Conservation (phyloP, 441 rosid species). For the Brassica balearica region DNA sequence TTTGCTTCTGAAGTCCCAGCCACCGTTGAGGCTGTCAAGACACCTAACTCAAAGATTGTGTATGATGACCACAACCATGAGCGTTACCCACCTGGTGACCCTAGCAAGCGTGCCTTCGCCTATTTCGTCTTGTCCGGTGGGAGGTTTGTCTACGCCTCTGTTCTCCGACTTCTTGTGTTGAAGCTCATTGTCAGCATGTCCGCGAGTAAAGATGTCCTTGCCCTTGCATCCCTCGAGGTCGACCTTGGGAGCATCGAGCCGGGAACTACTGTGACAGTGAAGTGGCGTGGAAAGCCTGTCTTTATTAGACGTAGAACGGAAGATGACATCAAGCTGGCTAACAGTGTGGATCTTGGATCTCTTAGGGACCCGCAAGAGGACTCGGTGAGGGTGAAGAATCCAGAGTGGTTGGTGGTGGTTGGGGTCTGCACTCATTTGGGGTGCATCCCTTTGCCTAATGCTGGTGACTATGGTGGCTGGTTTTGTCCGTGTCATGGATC, state of each 20-base stretch:
- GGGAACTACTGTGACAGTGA: conserved; percentile 89
- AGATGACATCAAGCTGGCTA: conserved; percentile 85
- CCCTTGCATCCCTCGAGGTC: conserved; percentile 94
- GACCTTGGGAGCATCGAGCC: conserved; percentile 92
- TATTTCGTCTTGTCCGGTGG: conserved; percentile 93
- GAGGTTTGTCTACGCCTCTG: conserved; percentile 89
- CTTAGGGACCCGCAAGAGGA: conserved; percentile 95
- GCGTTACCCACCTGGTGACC: conserved; percentile 94
- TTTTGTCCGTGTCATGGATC: conserved; percentile 99
- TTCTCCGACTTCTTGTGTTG: conserved; percentile 82
- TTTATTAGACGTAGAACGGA: conserved; percentile 89
- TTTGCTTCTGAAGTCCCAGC: conserved; percentile 53
- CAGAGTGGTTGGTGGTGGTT: conserved; percentile 90
- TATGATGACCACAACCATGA: conserved; percentile 89
- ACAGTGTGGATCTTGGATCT: conserved; percentile 80
- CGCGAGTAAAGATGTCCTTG: conserved; percentile 96
- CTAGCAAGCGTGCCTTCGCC: conserved; percentile 97
- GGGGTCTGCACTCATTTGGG: conserved; percentile 98
- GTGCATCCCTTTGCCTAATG: conserved; percentile 95
- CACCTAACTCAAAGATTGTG: conserved; percentile 76
- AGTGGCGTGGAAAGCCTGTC: conserved; percentile 98
- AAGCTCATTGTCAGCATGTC: conserved; percentile 96
- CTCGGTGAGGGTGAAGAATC: conserved; percentile 82
- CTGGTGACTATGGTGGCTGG: conserved; percentile 99
- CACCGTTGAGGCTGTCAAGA: conserved; percentile 79